Evolutionary conservation across 163 green algal species (phyloP).

Genomic region (Trebouxia gelatinosa): DNA sequence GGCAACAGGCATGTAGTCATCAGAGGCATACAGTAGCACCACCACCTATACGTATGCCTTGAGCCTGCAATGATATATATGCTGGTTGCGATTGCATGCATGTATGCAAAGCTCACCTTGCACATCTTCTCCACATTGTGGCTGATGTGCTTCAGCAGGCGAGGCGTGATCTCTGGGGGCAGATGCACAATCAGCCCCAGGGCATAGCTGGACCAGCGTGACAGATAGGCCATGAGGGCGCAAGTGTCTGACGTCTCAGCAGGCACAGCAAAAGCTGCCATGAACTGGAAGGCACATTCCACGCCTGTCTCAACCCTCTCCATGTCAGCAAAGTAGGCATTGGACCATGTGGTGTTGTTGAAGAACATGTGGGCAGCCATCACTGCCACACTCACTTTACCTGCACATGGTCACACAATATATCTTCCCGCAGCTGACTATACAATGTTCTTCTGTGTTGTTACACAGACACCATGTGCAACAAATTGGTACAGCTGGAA

Average conservation of each 20-base stretch:
- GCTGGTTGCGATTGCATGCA: no score
- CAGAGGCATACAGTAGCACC: no score
- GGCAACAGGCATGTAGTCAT: no score
- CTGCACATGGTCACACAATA: no score
- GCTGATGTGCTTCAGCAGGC: slow-evolving; percentile 17
- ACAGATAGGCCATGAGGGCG: slow-evolving; percentile 26
- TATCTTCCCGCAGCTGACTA: no score
- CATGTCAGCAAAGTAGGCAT: slow-evolving; percentile 33
- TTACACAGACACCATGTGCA: not conserved
- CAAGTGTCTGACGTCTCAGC: slow-evolving; percentile 12
- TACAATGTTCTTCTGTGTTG: not conserved
- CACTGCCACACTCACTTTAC: slow-evolving; percentile 24
- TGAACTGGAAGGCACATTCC: slow-evolving; percentile 15
- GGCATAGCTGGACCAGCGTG: not conserved
- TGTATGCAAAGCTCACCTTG: slow-evolving; percentile 19
- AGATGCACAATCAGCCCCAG: slow-evolving; percentile 27
- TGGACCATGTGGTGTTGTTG: slow-evolving; percentile 10
- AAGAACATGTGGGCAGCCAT: slow-evolving; percentile 24
- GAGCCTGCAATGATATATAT: not conserved
- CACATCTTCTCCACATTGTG: slow-evolving; percentile 31
- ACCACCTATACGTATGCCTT: no score
- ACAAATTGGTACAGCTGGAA: not conserved
- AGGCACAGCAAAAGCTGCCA: slow-evolving; percentile 21
- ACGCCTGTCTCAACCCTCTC: not conserved
- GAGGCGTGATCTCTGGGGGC: not conserved